Evolutionary conservation across 768 basidiomycete species (phyloP).

Genomic region (Mycena vulgaris): DNA sequence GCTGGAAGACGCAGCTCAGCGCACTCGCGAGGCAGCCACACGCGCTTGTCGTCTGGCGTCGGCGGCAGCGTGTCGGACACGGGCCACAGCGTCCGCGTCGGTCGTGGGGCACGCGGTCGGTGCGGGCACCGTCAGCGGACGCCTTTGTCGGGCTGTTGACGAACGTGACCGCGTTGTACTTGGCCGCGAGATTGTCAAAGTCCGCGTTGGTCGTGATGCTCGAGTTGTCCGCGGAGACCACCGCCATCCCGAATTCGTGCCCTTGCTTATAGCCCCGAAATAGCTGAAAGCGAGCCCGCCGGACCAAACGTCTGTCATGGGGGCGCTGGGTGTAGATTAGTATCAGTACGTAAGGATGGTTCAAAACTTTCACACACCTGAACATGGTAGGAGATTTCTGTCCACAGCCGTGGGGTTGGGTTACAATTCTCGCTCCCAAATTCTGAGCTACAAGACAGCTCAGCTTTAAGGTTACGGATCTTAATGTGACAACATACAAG

Average conservation of each 20-base stretch:
- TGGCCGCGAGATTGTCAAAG: constrained; percentile 74
- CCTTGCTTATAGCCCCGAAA: constrained; percentile 82
- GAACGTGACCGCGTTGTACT: constrained; percentile 65
- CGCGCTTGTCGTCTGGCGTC: constrained; percentile 84
- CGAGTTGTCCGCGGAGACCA: constrained; percentile 72
- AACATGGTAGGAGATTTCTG: constrained; percentile 81
- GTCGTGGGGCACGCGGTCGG: constrained; percentile 79
- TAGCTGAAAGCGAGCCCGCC: constrained; percentile 94
- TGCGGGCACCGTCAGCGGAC: constrained; percentile 57
- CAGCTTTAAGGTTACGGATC: background rate
- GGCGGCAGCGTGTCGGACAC: constrained; percentile 85
- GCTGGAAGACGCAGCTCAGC: constrained; percentile 83
- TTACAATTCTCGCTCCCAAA: constrained; percentile 47
- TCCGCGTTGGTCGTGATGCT: constrained; percentile 80
- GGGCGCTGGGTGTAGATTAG: constrained; percentile 56
- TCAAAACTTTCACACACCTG: constrained; percentile 5
- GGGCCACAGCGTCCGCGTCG: constrained; percentile 65
- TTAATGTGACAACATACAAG: constrained; percentile 79
- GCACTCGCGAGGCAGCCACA: constrained; percentile 82
- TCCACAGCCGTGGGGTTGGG: constrained; percentile 77
- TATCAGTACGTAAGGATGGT: background rate
- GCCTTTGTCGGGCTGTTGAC: constrained; percentile 71
- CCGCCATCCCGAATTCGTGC: constrained; percentile 92
- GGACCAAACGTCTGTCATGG: constrained; percentile 88
- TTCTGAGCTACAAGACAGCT: constrained; percentile 35